Evolutionary conservation across 2,329 filamentous ascomycete genomes (phyloP).

Genomic region (Fusarium begoniae): DNA sequence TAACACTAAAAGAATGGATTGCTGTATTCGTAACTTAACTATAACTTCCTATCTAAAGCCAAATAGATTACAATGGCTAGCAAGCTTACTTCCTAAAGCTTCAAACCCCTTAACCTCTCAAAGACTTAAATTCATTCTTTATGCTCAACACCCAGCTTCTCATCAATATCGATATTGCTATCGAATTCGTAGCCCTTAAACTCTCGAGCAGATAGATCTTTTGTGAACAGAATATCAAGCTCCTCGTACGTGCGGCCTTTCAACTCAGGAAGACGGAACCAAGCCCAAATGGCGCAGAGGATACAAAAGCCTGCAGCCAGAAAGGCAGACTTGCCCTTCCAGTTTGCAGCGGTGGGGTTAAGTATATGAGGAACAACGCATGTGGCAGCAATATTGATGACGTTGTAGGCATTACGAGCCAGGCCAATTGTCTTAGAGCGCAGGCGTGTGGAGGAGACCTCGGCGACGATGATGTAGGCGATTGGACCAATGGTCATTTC

Average conservation of each 20-base stretch:
- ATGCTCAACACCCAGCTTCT: not conserved
- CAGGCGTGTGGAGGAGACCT: not conserved
- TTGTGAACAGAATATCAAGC: not conserved
- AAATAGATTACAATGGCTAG: not conserved
- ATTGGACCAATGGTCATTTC: not conserved
- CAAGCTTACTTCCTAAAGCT: not conserved
- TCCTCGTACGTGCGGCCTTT: conserved; percentile 1
- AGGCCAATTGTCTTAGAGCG: conserved; percentile 10
- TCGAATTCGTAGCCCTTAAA: not conserved
- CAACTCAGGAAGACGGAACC: conserved; percentile 9
- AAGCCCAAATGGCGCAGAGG: conserved; percentile 1
- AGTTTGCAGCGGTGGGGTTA: conserved; percentile 1
- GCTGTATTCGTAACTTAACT: too few relatives aligned
- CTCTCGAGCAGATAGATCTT: not conserved
- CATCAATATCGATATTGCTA: not conserved
- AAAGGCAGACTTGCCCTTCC: conserved; percentile 11
- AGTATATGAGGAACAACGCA: conserved; percentile 11
- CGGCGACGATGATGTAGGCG: conserved; percentile 6
- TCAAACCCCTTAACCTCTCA: not conserved
- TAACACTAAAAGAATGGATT: not conserved
- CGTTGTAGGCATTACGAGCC: conserved; percentile 11
- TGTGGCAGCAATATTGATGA: conserved; percentile 4
- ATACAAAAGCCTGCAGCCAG: not conserved
- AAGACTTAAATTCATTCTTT: not conserved
- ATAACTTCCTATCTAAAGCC: fast-evolving